Base-by-base conservation (phyloP, 768 basidiomycete species). In the Coprinopsis cinerea region DNA sequence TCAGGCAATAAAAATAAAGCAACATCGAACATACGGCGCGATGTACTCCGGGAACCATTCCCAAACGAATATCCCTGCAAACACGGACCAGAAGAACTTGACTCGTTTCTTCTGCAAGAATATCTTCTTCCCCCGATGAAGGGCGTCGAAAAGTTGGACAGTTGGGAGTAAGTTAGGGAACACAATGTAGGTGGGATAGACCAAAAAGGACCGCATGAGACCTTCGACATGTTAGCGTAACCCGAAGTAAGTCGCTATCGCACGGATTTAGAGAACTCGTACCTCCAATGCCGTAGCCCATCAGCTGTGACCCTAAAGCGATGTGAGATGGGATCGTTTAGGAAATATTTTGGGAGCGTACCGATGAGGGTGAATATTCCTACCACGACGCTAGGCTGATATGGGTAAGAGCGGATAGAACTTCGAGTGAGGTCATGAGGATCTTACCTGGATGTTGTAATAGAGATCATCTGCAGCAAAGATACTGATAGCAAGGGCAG, bases 401-500 rank as follows among this genome's bases (percentile, higher is more conserved):
- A 39, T 18, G 36, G 30, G 27, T 4, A 34, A 25, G 20, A 35
- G 27, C 35, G 13, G 30, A 24, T 22, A 14, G 35, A 9, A 17
- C 4, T 13, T 24, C 28, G 27, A 39, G 28, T 37, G 25, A 15
- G 39, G 32, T 5, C 23, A 3, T 18, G 11, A 45, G 1, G 44
- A 25, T 32, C 54, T 39, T 49, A 69, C 59, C 61, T 72, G 63
- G 49, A 76, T 65, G 49, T 67, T 59, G 56, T 79, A 79, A 53
- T 62, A 72, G 37, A 66, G 57, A 56, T 75, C 72, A 30, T 82
- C 69, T 0, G 79, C 78, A 2, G 81, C 81, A 47, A 82, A 79
- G 53, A 81, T 73, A 47, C 72, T 78, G 59, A 81, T 81, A 0
- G 78, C 79, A 10, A 77, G 64, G 0, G 81, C 79, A 1, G 79